Base-by-base conservation (phyloP, 331 rosid genomes). In the Erythrophleum ivorense region DNA sequence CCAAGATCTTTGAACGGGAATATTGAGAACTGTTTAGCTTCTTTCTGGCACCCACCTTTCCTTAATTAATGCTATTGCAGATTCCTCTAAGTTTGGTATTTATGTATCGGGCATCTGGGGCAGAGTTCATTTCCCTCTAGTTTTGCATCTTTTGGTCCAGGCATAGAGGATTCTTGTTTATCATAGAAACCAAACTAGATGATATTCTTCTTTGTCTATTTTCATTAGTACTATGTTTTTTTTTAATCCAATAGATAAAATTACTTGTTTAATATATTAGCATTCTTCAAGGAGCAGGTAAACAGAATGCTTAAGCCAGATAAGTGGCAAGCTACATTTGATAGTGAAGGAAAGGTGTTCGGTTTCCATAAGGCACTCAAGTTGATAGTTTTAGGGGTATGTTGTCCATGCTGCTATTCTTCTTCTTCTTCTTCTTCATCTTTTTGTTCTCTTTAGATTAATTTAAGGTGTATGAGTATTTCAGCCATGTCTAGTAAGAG, bases 301-400 rank as follows among this genome's bases (percentile, higher is more conserved):
- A 86, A 85, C 88, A 92, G 89, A 89, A 91, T 88, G 97, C 97
- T 95, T 59, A 95, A 91, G 87, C 95, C 97, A 19, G 97, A 92
- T 71, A 95, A 87, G 82, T 95, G 98, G 98, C 89, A 87, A 81
- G 83, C 94, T 54, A 74, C 92, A 83, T 90, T 91, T 86, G 97
- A 91, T 75, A 86, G 89, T 78, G 95, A 92, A 81, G 98, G 98
- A 67, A 95, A 85, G 89, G 90, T 84, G 78, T 84, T 77, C 83
- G 90, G 95, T 77, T 93, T 95, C 82, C 91, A 71, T 64, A 95
- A 95, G 90, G 92, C 98, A 79, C 95, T 95, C 67, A 95, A 95
- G 84, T 82, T 86, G 87, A 91, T 92, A 53, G 82, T 88, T 70
- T 69, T 92, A 80, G 98, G 98, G 97, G 98, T 95, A 89, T 70